Conservation (phyloP, 768 basidiomycete genomes). For the Pisolithus microcarpus region DNA sequence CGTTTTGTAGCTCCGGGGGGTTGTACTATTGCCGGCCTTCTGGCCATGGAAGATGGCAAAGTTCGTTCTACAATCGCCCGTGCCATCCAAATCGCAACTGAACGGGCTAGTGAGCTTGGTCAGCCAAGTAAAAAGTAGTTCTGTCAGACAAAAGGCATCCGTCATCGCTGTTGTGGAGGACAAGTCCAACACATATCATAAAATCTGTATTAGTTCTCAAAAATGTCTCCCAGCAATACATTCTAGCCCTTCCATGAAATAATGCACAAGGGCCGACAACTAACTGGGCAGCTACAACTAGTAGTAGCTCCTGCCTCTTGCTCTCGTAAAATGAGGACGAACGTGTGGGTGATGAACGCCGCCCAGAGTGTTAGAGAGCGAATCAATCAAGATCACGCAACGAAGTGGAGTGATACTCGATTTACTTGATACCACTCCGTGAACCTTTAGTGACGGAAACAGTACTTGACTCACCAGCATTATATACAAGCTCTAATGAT, state of each 20-base stretch:
- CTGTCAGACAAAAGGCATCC: background rate
- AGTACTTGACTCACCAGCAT: slow-evolving; percentile 12
- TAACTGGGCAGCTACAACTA: slow-evolving; percentile 26
- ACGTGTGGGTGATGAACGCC: slow-evolving; percentile 63
- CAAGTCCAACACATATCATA: too few relatives aligned
- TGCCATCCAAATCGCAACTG: slow-evolving; percentile 89
- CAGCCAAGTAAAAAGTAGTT: slow-evolving; percentile 51
- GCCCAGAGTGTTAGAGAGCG: slow-evolving; percentile 98
- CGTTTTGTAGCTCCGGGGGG: slow-evolving; percentile 81
- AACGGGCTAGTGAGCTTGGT: slow-evolving; percentile 80
- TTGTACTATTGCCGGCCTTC: slow-evolving; percentile 94
- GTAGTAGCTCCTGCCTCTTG: slow-evolving; percentile 42
- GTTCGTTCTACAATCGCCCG: slow-evolving; percentile 93
- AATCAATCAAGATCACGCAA: background rate
- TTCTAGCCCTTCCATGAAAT: slow-evolving; percentile 23
- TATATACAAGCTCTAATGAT: background rate
- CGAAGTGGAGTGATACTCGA: background rate
- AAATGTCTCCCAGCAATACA: slow-evolving; percentile 28
- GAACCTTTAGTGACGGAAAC: background rate
- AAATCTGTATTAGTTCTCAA: background rate
- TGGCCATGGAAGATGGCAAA: slow-evolving; percentile 89
- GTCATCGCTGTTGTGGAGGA: background rate
- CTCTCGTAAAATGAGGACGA: slow-evolving; percentile 96
- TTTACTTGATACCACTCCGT: background rate
- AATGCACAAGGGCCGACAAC: slow-evolving; percentile 27